Evolutionary conservation across 495 filamentous ascomycete species (phyloP).

Genomic region (Xylaria sp.): DNA sequence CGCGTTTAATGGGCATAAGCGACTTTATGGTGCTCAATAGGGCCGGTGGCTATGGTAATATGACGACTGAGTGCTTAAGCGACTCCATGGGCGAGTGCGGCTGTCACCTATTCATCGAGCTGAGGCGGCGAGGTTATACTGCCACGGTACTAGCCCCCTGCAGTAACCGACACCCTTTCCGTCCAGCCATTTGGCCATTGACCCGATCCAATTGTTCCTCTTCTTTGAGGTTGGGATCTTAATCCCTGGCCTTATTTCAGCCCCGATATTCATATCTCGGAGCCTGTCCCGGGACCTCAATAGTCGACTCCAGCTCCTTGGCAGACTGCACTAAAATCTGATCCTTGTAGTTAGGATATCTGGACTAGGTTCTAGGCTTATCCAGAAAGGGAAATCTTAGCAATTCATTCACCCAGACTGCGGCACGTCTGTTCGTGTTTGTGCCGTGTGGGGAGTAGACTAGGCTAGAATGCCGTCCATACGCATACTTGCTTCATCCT

Average conservation of each 20-base stretch:
- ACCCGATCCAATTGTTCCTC: conserved; percentile 10
- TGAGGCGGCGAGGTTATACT: conserved; percentile 6
- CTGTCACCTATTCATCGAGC: conserved; percentile 8
- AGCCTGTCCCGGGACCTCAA: conserved; percentile 15
- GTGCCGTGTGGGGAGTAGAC: conserved; percentile 1
- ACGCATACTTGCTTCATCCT: background rate
- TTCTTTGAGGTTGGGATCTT: background rate
- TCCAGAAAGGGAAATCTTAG: background rate
- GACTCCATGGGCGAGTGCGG: conserved; percentile 12
- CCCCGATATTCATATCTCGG: conserved; percentile 16
- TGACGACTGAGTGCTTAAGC: conserved; percentile 17
- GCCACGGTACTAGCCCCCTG: background rate
- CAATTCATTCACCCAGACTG: background rate
- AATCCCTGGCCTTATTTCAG: conserved; percentile 17
- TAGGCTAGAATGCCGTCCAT: background rate
- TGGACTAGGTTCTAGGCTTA: background rate
- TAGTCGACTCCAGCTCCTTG: conserved; percentile 15
- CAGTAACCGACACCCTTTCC: conserved; percentile 2
- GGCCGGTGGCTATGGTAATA: conserved; percentile 5
- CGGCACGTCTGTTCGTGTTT: background rate
- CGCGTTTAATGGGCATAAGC: conserved; percentile 4
- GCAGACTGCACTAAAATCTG: conserved; percentile 2
- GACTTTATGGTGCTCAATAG: conserved; percentile 3
- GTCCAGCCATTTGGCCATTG: background rate
- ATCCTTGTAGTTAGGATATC: background rate